phyloP scores from a whole-genome alignment of 1,139 yeast genomes.

The Nakaseomyces kungkrabaensis region DNA sequence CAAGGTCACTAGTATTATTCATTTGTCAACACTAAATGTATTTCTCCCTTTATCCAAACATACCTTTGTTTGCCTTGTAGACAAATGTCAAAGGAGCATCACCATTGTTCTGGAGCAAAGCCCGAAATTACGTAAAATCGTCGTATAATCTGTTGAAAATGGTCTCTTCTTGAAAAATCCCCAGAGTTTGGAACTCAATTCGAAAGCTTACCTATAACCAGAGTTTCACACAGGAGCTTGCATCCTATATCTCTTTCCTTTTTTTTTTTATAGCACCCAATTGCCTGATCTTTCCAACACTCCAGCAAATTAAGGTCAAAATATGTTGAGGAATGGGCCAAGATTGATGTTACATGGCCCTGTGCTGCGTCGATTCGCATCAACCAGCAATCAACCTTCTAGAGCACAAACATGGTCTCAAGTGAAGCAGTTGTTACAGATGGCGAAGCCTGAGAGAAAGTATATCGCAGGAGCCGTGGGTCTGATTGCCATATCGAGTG shows the following conservation, averaged over 20 bases:
- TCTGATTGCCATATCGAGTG: constrained; percentile 50
- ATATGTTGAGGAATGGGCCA: background rate
- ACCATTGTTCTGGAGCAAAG: background rate
- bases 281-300: no score
- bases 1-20: no score
- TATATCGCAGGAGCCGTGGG: constrained; percentile 50
- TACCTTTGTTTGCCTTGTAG: background rate
- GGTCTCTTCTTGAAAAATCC: background rate
- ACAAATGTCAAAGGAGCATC: no score
- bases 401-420: background rate
- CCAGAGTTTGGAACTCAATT: background rate
- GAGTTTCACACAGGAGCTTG: no score
- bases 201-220: no score
- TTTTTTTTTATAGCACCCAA: background rate
- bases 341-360: background rate
- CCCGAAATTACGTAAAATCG: background rate
- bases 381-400: background rate
- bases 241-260: no score
- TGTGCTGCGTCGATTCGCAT: background rate
- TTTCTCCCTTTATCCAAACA: background rate
- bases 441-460: constrained; percentile 44
- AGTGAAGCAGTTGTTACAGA: constrained; percentile 31
- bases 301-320: background rate
- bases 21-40: no score
- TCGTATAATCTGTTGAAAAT: background rate